Conservation (phyloP, 2,329 filamentous ascomycete genomes). For the Penicillium sp. region DNA sequence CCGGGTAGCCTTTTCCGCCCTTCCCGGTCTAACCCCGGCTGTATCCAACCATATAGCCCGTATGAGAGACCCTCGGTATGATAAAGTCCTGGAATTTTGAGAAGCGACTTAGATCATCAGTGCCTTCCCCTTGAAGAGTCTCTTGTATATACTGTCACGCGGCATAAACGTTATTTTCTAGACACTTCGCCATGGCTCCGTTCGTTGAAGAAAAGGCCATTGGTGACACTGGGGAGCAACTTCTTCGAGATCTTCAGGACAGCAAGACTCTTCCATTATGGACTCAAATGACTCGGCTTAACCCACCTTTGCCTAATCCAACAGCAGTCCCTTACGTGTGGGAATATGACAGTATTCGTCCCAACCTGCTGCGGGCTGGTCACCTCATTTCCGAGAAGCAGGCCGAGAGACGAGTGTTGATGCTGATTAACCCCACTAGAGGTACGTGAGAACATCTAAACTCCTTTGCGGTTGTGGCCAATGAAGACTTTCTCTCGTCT, state of each 20-base stretch:
- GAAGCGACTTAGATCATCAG: background rate
- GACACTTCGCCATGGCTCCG: background rate
- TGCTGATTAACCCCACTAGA: slow-evolving; percentile 42
- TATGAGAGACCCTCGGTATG: background rate
- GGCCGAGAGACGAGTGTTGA: slow-evolving; percentile 42
- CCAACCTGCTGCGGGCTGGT: slow-evolving; percentile 37
- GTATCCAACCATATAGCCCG: background rate
- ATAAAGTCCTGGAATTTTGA: background rate
- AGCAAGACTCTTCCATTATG: slow-evolving; percentile 45
- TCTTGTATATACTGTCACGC: background rate
- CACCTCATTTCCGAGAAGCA: slow-evolving; percentile 38
- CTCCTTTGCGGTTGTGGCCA: background rate
- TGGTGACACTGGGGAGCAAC: slow-evolving; percentile 17
- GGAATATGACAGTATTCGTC: slow-evolving; percentile 39
- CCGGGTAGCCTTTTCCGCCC: background rate
- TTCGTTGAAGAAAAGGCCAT: background rate
- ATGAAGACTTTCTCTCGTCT: background rate
- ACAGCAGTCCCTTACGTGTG: slow-evolving; percentile 38
- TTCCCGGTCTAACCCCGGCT: background rate
- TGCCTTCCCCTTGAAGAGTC: background rate
- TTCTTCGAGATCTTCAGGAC: slow-evolving; percentile 20
- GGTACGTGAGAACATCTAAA: slow-evolving; percentile 16
- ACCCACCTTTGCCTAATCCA: slow-evolving; percentile 50
- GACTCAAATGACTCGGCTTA: slow-evolving; percentile 51
- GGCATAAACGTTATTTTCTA: background rate